Base-by-base conservation (phyloP, 257 asterid species). In the Solanum ossicruentum region DNA sequence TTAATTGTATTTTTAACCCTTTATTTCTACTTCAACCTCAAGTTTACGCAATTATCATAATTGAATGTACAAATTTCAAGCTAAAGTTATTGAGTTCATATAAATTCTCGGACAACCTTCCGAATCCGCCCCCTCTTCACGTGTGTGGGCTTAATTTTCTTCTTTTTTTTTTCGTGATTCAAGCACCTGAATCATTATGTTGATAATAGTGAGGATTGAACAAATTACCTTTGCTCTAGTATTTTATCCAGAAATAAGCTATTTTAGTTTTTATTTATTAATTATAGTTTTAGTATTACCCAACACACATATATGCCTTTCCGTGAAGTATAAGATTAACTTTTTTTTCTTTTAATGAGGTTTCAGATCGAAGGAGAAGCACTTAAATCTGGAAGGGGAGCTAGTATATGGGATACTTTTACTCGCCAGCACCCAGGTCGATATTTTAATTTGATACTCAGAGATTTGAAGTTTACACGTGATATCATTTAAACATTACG, bases 321-420 rank as follows among this genome's bases (percentile, higher is more conserved):
- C 5, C 20, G 18, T n/a, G 56, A 45, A 20, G 8, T 15, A 69
- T 32, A 16, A 36, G 65, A 45, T 45, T 61, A 20, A 60, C 18
- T 51, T 45, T 32, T 18, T 58, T 7, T 39, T 21, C 47, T n/a
- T 54, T 54, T 61, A 20, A 12, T 85, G 92, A 43, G 57, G 3
- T 45, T 41, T 81, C 71, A 84, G 86, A 84, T 84, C 13, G 86
- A 84, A 84, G 86, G 86, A 84, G 86, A 12, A 57, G 86, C 86
- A 4, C 86, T 63, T 85, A 12, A 88, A 88, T 84, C 41, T 49
- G 87, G 88, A 11, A 90, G 65, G 78, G 80, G 88, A 8, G 85
- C 85, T 2, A 84, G 87, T 60, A 85, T 71, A 41, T 90, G 92
- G 92, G 92, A 90, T 82, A 77, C 69, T 28, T 86, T 63, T 9